A percentile compares a stretch with the other conserved stretches of the same genome.
These are phyloP conservation scores for Penicillium daleae DNA, from an alignment of 495 filamentous ascomycete genomes.

Conservation along the genomic window DNA sequence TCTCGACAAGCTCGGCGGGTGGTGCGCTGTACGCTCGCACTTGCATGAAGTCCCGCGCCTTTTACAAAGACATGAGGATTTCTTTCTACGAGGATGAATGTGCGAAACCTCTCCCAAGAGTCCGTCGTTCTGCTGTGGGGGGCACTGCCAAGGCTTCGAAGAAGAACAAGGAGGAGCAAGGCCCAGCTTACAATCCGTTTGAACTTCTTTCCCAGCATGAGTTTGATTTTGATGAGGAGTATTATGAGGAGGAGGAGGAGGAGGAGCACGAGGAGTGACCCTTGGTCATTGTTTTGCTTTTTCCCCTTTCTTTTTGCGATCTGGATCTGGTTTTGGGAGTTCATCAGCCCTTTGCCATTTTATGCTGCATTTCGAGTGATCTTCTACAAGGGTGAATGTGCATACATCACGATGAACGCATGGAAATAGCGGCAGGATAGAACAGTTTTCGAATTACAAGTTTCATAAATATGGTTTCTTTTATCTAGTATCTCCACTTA, in stretches of 20 bases:
- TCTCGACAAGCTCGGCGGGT: conserved; percentile 1
- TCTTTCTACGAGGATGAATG: conserved; percentile 1
- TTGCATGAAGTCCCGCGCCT: not conserved
- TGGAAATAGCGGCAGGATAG: no score
- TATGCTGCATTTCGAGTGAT: no score
- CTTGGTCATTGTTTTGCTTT: not conserved
- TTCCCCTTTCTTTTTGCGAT: no score
- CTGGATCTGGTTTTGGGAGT: no score
- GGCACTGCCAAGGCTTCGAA: not conserved
- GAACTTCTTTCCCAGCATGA: not conserved
- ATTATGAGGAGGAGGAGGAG: not conserved
- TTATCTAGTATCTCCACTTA: no score
- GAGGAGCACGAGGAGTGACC: not conserved
- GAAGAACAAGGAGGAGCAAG: not conserved
- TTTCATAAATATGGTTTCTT: no score
- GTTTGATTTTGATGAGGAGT: not conserved
- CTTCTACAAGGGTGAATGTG: no score
- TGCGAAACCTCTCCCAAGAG: not conserved
- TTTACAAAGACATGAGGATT: conserved; percentile 4
- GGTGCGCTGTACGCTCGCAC: conserved; percentile 3
- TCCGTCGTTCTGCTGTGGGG: not conserved
- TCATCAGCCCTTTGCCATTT: no score
- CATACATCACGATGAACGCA: no score
- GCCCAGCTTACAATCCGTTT: not conserved
- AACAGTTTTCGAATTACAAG: no score